These are phyloP conservation scores for Nasturtium officinale DNA, from an alignment of 345 rosid genomes.

Conservation along the genomic window DNA sequence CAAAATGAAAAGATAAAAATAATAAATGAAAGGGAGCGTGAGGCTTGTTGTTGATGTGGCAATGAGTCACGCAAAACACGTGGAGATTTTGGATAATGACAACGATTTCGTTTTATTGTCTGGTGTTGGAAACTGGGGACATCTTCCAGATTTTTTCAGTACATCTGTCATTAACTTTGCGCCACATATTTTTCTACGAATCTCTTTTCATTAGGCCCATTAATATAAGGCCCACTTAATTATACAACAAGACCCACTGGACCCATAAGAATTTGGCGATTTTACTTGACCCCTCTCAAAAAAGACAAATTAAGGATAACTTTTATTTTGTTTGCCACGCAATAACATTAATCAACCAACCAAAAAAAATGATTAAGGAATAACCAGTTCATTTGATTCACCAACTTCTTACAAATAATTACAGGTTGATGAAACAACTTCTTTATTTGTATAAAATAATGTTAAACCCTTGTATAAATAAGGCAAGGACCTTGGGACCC, in stretches of 20 bases:
- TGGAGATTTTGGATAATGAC: conserved; percentile 2
- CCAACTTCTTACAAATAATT: conserved; percentile 37
- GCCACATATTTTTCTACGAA: conserved; percentile 15
- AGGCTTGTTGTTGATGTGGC: background rate
- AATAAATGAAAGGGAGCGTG: background rate
- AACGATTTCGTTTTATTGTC: background rate
- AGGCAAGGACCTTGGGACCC: background rate
- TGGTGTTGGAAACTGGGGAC: background rate
- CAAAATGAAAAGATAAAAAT: background rate
- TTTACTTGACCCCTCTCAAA: no score
- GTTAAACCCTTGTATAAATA: background rate
- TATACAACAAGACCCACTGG: background rate
- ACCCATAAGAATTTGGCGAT: background rate
- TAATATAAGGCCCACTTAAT: background rate
- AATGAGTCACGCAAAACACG: conserved; percentile 5
- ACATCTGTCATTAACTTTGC: background rate
- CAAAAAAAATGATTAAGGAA: conserved; percentile 26
- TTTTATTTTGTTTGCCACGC: conserved; percentile 8
- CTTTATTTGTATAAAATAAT: background rate
- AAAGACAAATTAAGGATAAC: no score
- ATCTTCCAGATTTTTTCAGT: conserved; percentile 11
- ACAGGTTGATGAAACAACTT: conserved; percentile 10
- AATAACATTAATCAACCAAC: conserved; percentile 16
- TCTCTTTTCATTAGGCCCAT: conserved; percentile 11
- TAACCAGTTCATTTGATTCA: conserved; percentile 36